phyloP scores from a whole-genome alignment of 2,329 filamentous ascomycete species.

The Xylariaceae sp. region DNA sequence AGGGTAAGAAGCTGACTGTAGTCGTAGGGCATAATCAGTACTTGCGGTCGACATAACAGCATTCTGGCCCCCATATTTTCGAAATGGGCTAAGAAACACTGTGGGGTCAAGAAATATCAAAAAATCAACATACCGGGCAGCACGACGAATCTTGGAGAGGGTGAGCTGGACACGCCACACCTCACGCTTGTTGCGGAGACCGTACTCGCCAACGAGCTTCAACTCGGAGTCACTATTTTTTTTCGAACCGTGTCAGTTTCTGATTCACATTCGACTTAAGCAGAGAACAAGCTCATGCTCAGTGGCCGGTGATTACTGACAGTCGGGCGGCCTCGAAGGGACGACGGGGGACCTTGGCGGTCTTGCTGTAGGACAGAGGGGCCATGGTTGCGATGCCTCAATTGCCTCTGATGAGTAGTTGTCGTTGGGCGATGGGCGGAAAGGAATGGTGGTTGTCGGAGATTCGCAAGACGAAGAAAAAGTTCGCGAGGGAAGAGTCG shows the following conservation, averaged over 20 bases:
- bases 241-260: slow-evolving; percentile 55
- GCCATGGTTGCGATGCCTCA: slow-evolving; percentile 35
- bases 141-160: slow-evolving; percentile 99
- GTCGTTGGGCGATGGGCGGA: slow-evolving; percentile 18
- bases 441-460: slow-evolving; percentile 14
- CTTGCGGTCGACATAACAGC: no score
- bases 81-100: no score
- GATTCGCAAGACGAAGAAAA: slow-evolving; percentile 16
- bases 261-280: slow-evolving; percentile 79
- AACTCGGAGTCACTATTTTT: slow-evolving; percentile 88
- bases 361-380: slow-evolving; percentile 87
- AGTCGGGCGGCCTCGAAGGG: slow-evolving; percentile 99
- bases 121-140: slow-evolving; percentile 73
- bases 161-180: slow-evolving; percentile 99
- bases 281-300: slow-evolving; percentile 92
- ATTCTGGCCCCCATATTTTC: no score
- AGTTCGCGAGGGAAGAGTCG: slow-evolving; percentile 16
- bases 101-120: no score
- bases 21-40: slow-evolving; percentile 8
- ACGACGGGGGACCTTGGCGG: slow-evolving; percentile 96
- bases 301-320: slow-evolving; percentile 97
- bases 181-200: slow-evolving; percentile 99
- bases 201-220: slow-evolving; percentile 99
- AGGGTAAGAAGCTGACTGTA: slow-evolving; percentile 96
- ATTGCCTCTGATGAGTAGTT: slow-evolving; percentile 32